Evolutionary conservation across 2,329 filamentous ascomycete species (phyloP).

Genomic region (Neonectria coccinea): DNA sequence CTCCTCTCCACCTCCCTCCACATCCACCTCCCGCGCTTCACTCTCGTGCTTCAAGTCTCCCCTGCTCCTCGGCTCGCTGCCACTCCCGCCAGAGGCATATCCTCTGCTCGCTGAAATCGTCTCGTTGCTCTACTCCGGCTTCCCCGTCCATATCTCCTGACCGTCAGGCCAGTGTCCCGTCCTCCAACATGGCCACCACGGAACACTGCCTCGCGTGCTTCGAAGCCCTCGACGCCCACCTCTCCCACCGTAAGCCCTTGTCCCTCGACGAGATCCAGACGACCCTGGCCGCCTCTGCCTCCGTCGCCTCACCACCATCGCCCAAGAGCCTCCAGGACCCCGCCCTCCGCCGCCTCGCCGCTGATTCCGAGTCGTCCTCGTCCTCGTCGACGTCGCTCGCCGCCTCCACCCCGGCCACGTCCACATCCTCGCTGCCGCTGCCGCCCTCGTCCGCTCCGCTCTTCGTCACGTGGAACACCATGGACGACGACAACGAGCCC

Average conservation of each 20-base stretch:
- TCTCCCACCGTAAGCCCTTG: conserved; percentile 76
- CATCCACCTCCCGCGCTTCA: conserved; percentile 5
- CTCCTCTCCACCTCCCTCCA: conserved; percentile 15
- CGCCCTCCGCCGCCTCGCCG: conserved; percentile 56
- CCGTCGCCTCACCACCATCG: conserved; percentile 20
- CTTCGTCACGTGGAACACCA: conserved; percentile 94
- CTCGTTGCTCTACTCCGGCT: conserved; percentile 6
- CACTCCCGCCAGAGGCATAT: conserved; percentile 16
- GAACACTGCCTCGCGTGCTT: conserved; percentile 95
- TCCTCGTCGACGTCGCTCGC: conserved; percentile 57
- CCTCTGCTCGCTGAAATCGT: conserved; percentile 2
- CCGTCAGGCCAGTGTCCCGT: conserved; percentile 18
- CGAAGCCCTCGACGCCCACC: conserved; percentile 82
- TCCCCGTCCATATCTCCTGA: conserved; percentile 25
- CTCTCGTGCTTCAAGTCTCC: conserved; percentile 24
- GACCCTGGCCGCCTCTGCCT: conserved; percentile 61
- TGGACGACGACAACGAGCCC: conserved; percentile 58
- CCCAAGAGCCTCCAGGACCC: conserved; percentile 52
- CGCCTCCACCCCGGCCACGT: conserved; percentile 60
- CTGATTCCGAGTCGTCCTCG: conserved; percentile 50
- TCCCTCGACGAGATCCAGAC: conserved; percentile 76
- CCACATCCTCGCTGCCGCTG: conserved; percentile 55
- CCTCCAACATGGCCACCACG: conserved; percentile 77
- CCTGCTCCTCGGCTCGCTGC: conserved; percentile 2
- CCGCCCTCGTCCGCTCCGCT: conserved; percentile 72